Evolutionary conservation across 2,329 filamentous ascomycete species (phyloP), one percentile per base, ranked within the genome.

Genomic region (Hypoxylon sp.): DNA sequence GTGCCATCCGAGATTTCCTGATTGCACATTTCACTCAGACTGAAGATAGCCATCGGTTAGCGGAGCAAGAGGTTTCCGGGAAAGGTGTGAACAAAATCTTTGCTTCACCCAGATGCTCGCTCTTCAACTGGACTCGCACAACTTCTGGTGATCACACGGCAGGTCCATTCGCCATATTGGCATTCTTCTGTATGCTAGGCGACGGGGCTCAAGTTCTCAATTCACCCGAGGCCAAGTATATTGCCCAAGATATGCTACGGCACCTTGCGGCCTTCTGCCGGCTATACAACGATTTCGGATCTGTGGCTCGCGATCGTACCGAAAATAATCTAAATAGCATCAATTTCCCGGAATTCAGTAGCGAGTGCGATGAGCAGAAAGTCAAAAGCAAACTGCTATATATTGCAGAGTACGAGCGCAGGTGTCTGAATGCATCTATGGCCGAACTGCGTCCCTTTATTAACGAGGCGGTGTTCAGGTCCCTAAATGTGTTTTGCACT

Each of bases 231-330:
- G n/a, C n/a, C n/a, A n/a, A n/a, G 1, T 65, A 61, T 21, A 12
- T 61, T 0, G 37, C 34, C 2, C 57, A 57, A n/a, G 63, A 61
- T 30, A 9, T 34, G 3, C 48, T 14, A 21, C 63, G 52, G 1
- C 63, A 61, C n/a, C 47, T 65, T 16, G 57, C 57, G 0, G 61
- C 30, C 19, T 4, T 61, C 16, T 65, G 58, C 29, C 63, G 58
- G 23, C 61, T 65, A 62, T 79, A 79, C 61, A 79, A 80, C 30
- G 78, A 79, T 65, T 74, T 73, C 19, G 78, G 77, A 0, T 79
- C 75, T 2, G 23, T 74, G 1, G 43, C 46, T 3, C 72, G 76
- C 1, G 77, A 78, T 54, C 21, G 29, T 2, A 71, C 68, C 1
- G 79, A 81, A 56, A 41, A 60, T 0, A 77, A 76, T 12, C 50